Evolutionary conservation across 1,284 basidiomycete species (phyloP).

Genomic region (Papiliotrema flavescens): DNA sequence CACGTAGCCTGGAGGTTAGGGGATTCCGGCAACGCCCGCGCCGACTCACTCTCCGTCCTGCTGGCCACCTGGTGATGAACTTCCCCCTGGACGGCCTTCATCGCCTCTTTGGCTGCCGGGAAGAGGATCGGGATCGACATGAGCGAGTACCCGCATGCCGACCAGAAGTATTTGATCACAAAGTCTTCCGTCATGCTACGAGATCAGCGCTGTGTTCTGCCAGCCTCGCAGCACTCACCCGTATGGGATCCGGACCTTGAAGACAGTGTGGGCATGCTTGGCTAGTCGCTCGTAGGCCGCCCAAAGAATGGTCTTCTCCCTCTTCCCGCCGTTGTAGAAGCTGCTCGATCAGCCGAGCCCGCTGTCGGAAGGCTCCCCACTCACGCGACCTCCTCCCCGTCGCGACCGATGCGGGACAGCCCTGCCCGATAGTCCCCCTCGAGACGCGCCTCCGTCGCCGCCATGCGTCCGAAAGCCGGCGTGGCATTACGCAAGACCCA

Average conservation of each 20-base stretch:
- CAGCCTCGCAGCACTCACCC: slow-evolving; percentile 17
- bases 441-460: slow-evolving; percentile 77
- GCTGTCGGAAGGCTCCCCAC: too few species aligned
- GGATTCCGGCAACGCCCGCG: slow-evolving; percentile 1
- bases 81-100: not conserved
- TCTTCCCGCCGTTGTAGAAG: slow-evolving; percentile 85
- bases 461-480: slow-evolving; percentile 88
- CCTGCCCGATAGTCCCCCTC: slow-evolving; percentile 88
- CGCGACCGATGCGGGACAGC: slow-evolving; percentile 80
- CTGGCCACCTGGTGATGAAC: slow-evolving; percentile 50
- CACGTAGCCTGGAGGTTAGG: slow-evolving; percentile 68
- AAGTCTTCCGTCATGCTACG: slow-evolving; percentile 83
- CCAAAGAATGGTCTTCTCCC: slow-evolving; percentile 80
- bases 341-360: too few species aligned
- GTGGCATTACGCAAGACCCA: slow-evolving; percentile 79
- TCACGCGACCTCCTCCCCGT: slow-evolving; percentile 89
- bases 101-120: slow-evolving; percentile 23
- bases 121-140: slow-evolving; percentile 84
- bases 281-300: slow-evolving; percentile 76
- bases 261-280: slow-evolving; percentile 85
- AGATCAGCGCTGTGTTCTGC: slow-evolving; percentile 64
- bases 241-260: slow-evolving; percentile 57
- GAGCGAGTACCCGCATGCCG: slow-evolving; percentile 78
- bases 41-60: slow-evolving; percentile 62
- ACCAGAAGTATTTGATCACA: slow-evolving; percentile 92